Percentiles rank a stretch among this genome's conserved stretches.
Conservation (phyloP, 805 yeast genomes). For the Wickerhamomyces rabaulensis region DNA sequence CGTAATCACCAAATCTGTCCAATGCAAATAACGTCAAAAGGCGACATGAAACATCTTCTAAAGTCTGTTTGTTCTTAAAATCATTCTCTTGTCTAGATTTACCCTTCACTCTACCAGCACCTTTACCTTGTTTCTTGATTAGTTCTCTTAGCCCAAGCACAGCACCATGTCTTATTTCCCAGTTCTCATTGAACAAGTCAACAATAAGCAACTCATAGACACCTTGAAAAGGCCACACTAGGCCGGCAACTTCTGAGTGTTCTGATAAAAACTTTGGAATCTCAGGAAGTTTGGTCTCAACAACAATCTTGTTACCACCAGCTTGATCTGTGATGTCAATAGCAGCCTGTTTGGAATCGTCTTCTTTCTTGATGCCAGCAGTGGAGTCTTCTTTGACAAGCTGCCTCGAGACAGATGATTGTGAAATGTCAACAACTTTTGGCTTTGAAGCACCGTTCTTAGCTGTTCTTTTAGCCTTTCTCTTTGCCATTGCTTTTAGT, state of each 20-base stretch:
- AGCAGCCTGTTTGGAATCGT: constrained; percentile 21
- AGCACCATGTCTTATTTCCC: constrained; percentile 98
- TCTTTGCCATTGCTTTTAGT: constrained; percentile 88
- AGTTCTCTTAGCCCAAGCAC: constrained; percentile 89
- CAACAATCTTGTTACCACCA: constrained; percentile 75
- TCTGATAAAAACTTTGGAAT: constrained; percentile 64
- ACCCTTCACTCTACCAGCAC: constrained; percentile 79
- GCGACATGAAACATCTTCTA: constrained; percentile 86
- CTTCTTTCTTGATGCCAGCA: constrained; percentile 2
- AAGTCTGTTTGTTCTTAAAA: constrained; percentile 54
- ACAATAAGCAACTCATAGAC: constrained; percentile 75
- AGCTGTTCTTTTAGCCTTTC: constrained; percentile 75
- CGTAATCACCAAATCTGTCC: constrained; percentile 95
- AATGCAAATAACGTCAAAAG: constrained; percentile 81
- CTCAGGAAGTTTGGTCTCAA: constrained; percentile 68
- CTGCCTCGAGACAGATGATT: constrained; percentile 59
- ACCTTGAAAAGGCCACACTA: constrained; percentile 94
- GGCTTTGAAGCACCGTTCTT: constrained; percentile 41
- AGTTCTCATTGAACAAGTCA: constrained; percentile 75
- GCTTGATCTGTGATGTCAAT: constrained; percentile 72
- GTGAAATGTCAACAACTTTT: constrained; percentile 61
- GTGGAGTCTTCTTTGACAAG: constrained; percentile 32
- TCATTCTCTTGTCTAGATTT: constrained; percentile 58
- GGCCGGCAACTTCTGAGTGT: constrained; percentile 64
- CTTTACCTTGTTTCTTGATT: constrained; percentile 71